phyloP scores from a whole-genome alignment of 106 monocot genomes.

The Posidonia australis region DNA sequence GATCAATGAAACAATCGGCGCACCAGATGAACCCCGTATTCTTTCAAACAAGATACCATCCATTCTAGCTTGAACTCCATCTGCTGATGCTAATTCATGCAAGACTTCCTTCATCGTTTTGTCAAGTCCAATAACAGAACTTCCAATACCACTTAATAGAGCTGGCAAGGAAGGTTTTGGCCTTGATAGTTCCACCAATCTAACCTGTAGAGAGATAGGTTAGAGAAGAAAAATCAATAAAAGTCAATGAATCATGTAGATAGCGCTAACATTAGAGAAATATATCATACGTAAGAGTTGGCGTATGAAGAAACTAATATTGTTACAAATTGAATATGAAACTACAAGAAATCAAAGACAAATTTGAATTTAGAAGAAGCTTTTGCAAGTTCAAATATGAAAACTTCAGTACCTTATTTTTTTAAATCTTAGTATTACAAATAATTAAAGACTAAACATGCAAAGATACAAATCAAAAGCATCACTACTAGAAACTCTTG shows the following conservation, averaged over 20 bases:
- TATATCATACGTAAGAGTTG: too few species aligned
- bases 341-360: too few species aligned
- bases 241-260: constrained; percentile 1
- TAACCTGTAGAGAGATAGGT: constrained; percentile 25
- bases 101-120: constrained; percentile 38
- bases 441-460: too few species aligned
- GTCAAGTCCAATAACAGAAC: constrained; percentile 43
- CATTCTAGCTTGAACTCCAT: constrained; percentile 69
- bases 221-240: background rate
- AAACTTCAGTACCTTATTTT: too few species aligned
- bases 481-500: too few species aligned
- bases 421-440: too few species aligned
- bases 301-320: too few species aligned
- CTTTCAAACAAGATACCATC: constrained; percentile 64
- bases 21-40: constrained; percentile 17
- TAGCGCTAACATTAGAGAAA: background rate
- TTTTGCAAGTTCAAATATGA: too few species aligned
- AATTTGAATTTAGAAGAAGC: too few species aligned
- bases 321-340: too few species aligned
- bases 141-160: constrained; percentile 32
- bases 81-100: constrained; percentile 26
- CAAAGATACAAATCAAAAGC: too few species aligned
- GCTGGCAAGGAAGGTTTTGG: constrained; percentile 36
- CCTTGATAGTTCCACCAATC: constrained; percentile 54
- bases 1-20: constrained; percentile 36